Conservation (phyloP, 257 asterid species). For the Solanum lycopersicoides region DNA sequence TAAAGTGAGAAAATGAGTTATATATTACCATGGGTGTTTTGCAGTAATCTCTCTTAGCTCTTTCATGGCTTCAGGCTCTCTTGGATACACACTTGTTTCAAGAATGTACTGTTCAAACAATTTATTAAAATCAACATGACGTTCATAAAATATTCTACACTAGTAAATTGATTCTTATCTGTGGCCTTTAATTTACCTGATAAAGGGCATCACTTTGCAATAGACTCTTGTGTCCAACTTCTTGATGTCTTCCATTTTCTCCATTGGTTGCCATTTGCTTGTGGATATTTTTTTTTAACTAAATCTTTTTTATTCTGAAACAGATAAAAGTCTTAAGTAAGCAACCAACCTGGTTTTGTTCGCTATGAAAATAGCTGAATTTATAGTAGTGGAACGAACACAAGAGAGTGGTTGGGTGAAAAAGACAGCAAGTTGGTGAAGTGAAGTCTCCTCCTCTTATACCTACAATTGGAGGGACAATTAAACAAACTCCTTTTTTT, state of each 20-base stretch:
- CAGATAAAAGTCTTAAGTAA: neutral
- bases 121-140: neutral
- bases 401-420: neutral
- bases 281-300: neutral
- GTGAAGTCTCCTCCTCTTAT: neutral
- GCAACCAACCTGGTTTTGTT: neutral
- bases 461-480: neutral
- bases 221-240: constrained; percentile 8
- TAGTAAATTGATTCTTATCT: neutral
- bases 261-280: constrained; percentile 3
- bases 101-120: constrained; percentile 20
- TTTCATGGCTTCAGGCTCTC: constrained; percentile 35
- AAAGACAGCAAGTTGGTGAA: neutral
- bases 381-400: neutral
- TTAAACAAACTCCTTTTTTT: neutral
- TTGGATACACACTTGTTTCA: constrained; percentile 45
- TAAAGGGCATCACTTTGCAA: constrained; percentile 12
- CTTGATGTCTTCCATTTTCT: constrained; percentile 5
- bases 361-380: neutral
- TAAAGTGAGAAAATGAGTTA: neutral
- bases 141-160: neutral
- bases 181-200: neutral
- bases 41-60: constrained; percentile 24
- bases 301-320: neutral
- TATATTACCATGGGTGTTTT: constrained; percentile 7